Percentiles rank a stretch among this genome's conserved stretches.
Evolutionary conservation across 1,139 yeast species (phyloP).

Genomic region (Geotrichum klebahnii): DNA sequence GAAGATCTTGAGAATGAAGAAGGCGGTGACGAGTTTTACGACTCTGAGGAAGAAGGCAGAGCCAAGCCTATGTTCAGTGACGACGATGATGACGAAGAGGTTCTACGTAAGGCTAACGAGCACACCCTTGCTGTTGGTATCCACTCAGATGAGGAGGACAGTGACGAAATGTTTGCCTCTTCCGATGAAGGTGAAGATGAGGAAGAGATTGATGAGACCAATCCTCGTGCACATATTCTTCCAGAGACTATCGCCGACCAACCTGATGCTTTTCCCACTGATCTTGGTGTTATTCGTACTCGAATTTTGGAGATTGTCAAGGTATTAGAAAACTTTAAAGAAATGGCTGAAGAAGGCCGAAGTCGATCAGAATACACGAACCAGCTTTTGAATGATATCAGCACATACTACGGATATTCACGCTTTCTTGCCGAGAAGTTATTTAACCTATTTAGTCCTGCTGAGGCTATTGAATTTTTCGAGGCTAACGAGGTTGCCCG

Average conservation of each 20-base stretch:
- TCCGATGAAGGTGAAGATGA: slow-evolving; percentile 31
- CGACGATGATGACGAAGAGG: slow-evolving; percentile 73
- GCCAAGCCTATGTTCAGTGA: slow-evolving; percentile 84
- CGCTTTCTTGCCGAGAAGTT: slow-evolving; percentile 89
- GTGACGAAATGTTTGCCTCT: slow-evolving; percentile 25
- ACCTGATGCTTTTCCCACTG: slow-evolving; percentile 56
- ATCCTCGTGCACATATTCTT: slow-evolving; percentile 36
- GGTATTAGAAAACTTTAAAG: slow-evolving; percentile 89
- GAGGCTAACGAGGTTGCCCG: slow-evolving; percentile 97
- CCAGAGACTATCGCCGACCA: slow-evolving; percentile 60
- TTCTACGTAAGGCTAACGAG: slow-evolving; percentile 81
- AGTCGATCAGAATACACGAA: slow-evolving; percentile 23
- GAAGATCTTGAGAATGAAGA: slow-evolving; percentile 45
- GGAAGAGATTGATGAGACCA: slow-evolving; percentile 30
- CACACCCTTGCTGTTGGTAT: slow-evolving; percentile 72
- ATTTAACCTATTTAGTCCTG: slow-evolving; percentile 83
- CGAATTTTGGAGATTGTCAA: slow-evolving; percentile 93
- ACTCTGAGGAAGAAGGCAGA: slow-evolving; percentile 49
- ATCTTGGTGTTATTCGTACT: slow-evolving; percentile 77
- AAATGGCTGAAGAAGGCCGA: slow-evolving; percentile 65
- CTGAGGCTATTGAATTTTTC: slow-evolving; percentile 96
- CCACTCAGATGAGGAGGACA: slow-evolving; percentile 28
- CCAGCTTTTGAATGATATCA: slow-evolving; percentile 43
- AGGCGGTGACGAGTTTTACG: slow-evolving; percentile 52
- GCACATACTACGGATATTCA: slow-evolving; percentile 95